Evolutionary conservation across 495 filamentous ascomycete species (phyloP), one percentile per base, ranked within the genome.

Genomic region (Aspergillus biplanus): DNA sequence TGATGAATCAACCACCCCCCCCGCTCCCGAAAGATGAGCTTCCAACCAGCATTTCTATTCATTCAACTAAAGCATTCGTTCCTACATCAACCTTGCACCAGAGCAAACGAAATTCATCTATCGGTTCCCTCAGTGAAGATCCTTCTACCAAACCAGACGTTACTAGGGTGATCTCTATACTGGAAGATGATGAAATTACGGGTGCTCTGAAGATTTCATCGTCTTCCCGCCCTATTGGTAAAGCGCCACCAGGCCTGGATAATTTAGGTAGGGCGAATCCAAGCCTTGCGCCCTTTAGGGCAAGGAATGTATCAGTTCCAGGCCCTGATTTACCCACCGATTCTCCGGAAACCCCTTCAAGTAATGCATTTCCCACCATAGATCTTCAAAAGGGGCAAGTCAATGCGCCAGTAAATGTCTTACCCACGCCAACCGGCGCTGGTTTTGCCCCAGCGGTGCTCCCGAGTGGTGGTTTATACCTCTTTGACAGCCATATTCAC

Each of bases 401-500:
- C 49, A 71, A 70, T 54, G 73, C 82, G 52, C 75, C 83, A 33
- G 78, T 91, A 34, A 87, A 89, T 35, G 77, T 85, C n/a, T 67
- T 90, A 56, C 89, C 91, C 32, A 92, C 90, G 5, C 90, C 90
- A 5, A 83, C 88, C 34, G 82, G 82, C 1, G 70, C 83, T 6
- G 80, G 80, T 44, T 88, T 91, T 66, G 72, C 79, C 50, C 69
- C 79, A 55, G 78, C 81, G 70, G 84, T 83, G 12, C 71, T 86
- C 16, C 81, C 85, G 16, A 83, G 83, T 33, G 85, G 87, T 37
- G 93, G 91, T 3, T 74, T 93, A 60, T 86, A 93, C 70, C 81
- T 97, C 0, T 97, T 99, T 73, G 90, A 97, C 62, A 90, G 80
- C 65, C 85, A 95, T 67, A 89, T 97, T 39, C 89, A 93, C 70